Percentiles rank a stretch among this genome's conserved stretches.
Evolutionary conservation across 345 rosid species (phyloP).

Genomic region (Corymbia maculata): DNA sequence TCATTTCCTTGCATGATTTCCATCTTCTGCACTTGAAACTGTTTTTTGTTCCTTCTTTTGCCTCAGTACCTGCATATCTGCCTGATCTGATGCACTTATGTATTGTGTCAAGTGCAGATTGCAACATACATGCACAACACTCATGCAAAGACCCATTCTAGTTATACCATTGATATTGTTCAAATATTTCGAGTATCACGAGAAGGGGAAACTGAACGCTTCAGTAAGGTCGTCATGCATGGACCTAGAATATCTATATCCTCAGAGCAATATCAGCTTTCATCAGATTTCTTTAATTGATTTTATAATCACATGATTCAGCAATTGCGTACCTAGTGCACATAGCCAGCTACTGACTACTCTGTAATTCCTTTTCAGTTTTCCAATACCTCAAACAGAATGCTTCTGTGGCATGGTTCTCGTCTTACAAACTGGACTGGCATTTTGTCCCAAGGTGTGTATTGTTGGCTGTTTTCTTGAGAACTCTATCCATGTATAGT

Average conservation of each 20-base stretch:
- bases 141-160: slow-evolving; percentile 83
- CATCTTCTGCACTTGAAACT: neutral
- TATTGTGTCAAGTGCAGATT: slow-evolving; percentile 26
- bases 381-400: slow-evolving; percentile 47
- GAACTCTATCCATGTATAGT: neutral
- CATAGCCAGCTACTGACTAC: neutral
- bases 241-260: neutral
- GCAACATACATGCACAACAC: slow-evolving; percentile 66
- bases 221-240: slow-evolving; percentile 37
- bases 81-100: neutral
- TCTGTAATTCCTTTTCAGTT: slow-evolving; percentile 32
- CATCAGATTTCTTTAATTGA: neutral
- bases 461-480: neutral
- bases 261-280: neutral
- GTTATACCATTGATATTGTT: slow-evolving; percentile 53
- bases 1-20: neutral
- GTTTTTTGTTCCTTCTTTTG: neutral
- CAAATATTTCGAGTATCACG: slow-evolving; percentile 58
- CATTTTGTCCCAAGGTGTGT: slow-evolving; percentile 83
- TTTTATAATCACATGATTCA: neutral
- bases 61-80: neutral
- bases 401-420: slow-evolving; percentile 96
- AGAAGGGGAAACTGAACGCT: slow-evolving; percentile 53
- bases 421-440: slow-evolving; percentile 97
- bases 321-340: neutral